Evolutionary conservation across 2,329 filamentous ascomycete genomes (phyloP).

Genomic region (Didymella pinodella): DNA sequence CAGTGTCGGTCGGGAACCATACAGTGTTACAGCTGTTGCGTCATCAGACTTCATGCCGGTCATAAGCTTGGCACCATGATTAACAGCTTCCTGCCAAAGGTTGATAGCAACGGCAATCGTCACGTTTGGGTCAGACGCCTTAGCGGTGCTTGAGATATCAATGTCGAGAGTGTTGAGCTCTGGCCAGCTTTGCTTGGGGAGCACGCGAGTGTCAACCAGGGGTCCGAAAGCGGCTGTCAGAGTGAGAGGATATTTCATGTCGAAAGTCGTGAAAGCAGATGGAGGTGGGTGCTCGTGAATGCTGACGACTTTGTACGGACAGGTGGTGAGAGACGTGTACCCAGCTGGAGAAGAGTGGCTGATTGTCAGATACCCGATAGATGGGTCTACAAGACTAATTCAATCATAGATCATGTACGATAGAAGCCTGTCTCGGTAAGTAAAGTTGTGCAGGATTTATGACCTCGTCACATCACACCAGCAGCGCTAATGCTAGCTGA

Average conservation of each 20-base stretch:
- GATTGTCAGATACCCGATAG: neutral
- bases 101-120: neutral
- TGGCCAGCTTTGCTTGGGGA: neutral
- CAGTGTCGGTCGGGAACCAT: conserved; percentile 8
- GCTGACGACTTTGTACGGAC: neutral
- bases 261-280: neutral
- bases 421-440: neutral
- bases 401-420: neutral
- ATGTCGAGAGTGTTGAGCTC: neutral
- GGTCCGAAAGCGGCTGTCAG: neutral
- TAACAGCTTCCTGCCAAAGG: conserved; percentile 1
- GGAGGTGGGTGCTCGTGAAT: too few species aligned
- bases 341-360: neutral
- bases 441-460: neutral
- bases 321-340: neutral
- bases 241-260: neutral
- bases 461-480: conserved; percentile 1
- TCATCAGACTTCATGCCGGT: conserved; percentile 24
- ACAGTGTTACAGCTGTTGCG: conserved; percentile 18
- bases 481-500: conserved; percentile 1
- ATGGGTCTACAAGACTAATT: too few species aligned
- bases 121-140: neutral
- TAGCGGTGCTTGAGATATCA: neutral
- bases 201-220: neutral
- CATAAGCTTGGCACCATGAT: conserved; percentile 21